phyloP scores from a whole-genome alignment of 2,329 filamentous ascomycete genomes.

The Emmonsiellopsis sp. region DNA sequence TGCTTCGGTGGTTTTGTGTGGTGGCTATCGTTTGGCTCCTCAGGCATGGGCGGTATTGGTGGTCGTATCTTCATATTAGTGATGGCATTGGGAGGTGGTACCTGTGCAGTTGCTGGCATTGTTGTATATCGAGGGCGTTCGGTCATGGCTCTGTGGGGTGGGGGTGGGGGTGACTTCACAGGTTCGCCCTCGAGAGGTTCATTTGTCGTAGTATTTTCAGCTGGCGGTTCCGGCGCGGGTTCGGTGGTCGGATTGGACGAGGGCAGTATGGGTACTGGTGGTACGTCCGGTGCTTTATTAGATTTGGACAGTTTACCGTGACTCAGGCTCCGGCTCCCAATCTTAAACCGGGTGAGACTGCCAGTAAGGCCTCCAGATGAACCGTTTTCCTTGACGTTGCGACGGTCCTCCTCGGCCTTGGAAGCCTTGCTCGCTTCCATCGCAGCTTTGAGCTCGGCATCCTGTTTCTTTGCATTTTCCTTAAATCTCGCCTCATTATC shows the following conservation, averaged over 20 bases:
- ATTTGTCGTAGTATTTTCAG: neutral
- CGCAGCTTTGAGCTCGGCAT: constrained; percentile 55
- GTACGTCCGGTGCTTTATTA: constrained; percentile 3
- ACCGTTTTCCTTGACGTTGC: constrained; percentile 30
- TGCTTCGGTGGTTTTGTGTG: constrained; percentile 1
- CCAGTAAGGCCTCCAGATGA: constrained; percentile 34
- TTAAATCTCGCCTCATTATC: constrained; percentile 49
- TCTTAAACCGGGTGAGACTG: constrained; percentile 56
- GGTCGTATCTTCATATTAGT: constrained; percentile 1
- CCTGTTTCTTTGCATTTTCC: constrained; percentile 48
- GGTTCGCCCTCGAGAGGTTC: neutral
- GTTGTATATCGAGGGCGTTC: no score
- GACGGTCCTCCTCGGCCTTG: constrained; percentile 45
- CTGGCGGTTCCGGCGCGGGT: neutral
- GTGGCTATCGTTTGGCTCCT: neutral
- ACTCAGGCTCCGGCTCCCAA: constrained; percentile 69
- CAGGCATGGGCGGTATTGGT: neutral
- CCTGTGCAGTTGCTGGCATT: no score
- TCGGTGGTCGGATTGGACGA: neutral
- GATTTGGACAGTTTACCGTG: constrained; percentile 49
- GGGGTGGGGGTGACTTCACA: neutral
- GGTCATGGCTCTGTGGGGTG: neutral
- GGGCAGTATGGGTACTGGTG: constrained; percentile 4
- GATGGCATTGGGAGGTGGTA: neutral
- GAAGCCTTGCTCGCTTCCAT: constrained; percentile 59